Evolutionary conservation across 768 basidiomycete genomes (phyloP).

Genomic region (Leucocoprinus sp.): DNA sequence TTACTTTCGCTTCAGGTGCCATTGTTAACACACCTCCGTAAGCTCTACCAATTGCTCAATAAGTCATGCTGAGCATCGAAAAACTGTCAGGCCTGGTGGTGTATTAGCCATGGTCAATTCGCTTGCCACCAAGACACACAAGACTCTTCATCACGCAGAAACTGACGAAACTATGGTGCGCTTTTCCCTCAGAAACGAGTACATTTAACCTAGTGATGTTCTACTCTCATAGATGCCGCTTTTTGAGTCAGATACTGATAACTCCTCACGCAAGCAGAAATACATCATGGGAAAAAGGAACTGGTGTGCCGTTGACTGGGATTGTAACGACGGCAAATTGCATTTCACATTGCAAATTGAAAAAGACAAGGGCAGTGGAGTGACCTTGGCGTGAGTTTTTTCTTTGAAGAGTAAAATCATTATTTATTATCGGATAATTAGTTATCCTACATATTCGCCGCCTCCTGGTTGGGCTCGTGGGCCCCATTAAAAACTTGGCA

Average conservation of each 20-base stretch:
- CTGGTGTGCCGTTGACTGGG: constrained; percentile 70
- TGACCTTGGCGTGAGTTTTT: constrained; percentile 62
- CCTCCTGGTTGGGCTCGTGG: constrained; percentile 8
- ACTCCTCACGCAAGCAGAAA: constrained; percentile 64
- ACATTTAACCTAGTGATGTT: neutral
- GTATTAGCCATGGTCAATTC: constrained; percentile 78
- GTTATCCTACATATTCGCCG: constrained; percentile 4
- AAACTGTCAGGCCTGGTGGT: constrained; percentile 53
- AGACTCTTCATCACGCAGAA: constrained; percentile 69
- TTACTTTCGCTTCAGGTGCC: constrained; percentile 45
- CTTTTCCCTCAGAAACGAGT: neutral
- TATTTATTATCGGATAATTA: neutral
- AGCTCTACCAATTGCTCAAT: constrained; percentile 20
- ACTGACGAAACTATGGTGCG: constrained; percentile 87
- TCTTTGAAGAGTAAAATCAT: too few relatives aligned
- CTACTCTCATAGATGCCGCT: constrained; percentile 50
- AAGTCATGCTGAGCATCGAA: neutral
- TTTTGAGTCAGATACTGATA: constrained; percentile 72
- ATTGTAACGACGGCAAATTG: constrained; percentile 51
- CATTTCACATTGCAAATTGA: constrained; percentile 84
- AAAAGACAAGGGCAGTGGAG: constrained; percentile 71
- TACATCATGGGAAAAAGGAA: constrained; percentile 86
- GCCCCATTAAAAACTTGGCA: neutral
- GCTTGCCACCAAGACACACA: constrained; percentile 75
- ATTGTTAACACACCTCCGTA: constrained; percentile 93